A percentile compares a stretch with the other conserved stretches of the same genome.
Evolutionary conservation across 352 stramenopile genomes (phyloP).

Genomic region (Pythium plurisporium): DNA sequence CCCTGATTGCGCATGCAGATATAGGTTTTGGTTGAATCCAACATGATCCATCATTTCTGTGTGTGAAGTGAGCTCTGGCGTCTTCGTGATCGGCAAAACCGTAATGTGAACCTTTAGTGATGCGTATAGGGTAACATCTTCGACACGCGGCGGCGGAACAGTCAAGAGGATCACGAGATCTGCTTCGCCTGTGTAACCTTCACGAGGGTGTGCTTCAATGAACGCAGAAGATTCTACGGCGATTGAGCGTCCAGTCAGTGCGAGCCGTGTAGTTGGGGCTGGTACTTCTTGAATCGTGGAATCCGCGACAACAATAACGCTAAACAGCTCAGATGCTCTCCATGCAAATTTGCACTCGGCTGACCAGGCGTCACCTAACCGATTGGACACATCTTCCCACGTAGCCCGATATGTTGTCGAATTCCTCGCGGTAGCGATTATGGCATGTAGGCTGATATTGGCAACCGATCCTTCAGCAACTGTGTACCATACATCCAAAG

Average conservation of each 20-base stretch:
- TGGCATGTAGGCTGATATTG: neutral
- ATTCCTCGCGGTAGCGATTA: neutral
- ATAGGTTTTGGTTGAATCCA: constrained; percentile 9
- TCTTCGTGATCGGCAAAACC: neutral
- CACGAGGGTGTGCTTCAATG: neutral
- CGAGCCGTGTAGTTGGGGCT: neutral
- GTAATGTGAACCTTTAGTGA: constrained; percentile 5
- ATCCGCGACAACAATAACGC: neutral
- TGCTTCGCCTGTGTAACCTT: neutral
- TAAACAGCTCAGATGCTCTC: neutral
- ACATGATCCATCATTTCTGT: neutral
- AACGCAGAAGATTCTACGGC: neutral
- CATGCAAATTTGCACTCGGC: constrained; percentile 8
- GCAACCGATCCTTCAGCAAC: neutral
- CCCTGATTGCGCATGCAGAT: neutral
- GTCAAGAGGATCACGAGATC: neutral
- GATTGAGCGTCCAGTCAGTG: neutral
- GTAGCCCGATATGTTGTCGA: neutral
- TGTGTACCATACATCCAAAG: constrained; percentile 10
- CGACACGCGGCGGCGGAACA: neutral
- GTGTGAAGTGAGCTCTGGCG: neutral
- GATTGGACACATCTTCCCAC: neutral
- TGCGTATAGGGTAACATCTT: neutral
- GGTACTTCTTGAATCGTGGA: neutral
- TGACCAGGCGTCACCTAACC: neutral